Conservation (phyloP, 1,284 basidiomycete species). For the Volvariella surrecta region DNA sequence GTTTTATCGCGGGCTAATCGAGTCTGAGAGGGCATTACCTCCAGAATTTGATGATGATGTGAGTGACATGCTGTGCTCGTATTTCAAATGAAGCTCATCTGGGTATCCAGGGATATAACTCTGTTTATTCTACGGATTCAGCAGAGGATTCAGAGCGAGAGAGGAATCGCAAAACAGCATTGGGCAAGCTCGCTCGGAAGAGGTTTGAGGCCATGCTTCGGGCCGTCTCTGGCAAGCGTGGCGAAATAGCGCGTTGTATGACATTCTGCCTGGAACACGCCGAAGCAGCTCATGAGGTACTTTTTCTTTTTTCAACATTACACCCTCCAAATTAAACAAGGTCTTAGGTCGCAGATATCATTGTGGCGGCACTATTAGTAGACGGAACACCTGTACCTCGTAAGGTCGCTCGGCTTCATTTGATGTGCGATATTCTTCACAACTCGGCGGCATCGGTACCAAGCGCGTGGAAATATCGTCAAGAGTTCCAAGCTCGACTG, state of each 20-base stretch:
- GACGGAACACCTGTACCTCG: slow-evolving; percentile 89
- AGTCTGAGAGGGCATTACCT: slow-evolving; percentile 48
- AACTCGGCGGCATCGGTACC: slow-evolving; percentile 87
- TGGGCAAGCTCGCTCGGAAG: slow-evolving; percentile 72
- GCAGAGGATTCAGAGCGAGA: slow-evolving; percentile 91
- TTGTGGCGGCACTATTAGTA: slow-evolving; percentile 76
- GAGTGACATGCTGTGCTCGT: slow-evolving; percentile 16
- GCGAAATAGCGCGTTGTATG: slow-evolving; percentile 92
- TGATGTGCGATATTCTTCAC: slow-evolving; percentile 96
- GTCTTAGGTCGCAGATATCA: slow-evolving; percentile 74
- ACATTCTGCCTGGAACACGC: slow-evolving; percentile 93
- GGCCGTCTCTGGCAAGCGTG: slow-evolving; percentile 76
- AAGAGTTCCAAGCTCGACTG: slow-evolving; percentile 82
- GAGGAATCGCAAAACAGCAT: slow-evolving; percentile 57
- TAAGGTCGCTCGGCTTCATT: slow-evolving; percentile 90
- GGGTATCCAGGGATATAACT: slow-evolving; percentile 70
- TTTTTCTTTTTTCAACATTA: slow-evolving; percentile 10
- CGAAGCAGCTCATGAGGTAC: slow-evolving; percentile 84
- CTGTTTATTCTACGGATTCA: slow-evolving; percentile 90
- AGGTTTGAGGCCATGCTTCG: slow-evolving; percentile 90
- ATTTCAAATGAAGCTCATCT: slow-evolving; percentile 7
- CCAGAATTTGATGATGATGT: slow-evolving; percentile 85
- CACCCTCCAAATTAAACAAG: slow-evolving; percentile 6
- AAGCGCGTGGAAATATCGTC: slow-evolving; percentile 91
- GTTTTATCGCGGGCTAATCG: slow-evolving; percentile 71